Evolutionary conservation across 2,329 filamentous ascomycete genomes (phyloP), one percentile per base, ranked within the genome.

Genomic region (Mariannaea sp.): DNA sequence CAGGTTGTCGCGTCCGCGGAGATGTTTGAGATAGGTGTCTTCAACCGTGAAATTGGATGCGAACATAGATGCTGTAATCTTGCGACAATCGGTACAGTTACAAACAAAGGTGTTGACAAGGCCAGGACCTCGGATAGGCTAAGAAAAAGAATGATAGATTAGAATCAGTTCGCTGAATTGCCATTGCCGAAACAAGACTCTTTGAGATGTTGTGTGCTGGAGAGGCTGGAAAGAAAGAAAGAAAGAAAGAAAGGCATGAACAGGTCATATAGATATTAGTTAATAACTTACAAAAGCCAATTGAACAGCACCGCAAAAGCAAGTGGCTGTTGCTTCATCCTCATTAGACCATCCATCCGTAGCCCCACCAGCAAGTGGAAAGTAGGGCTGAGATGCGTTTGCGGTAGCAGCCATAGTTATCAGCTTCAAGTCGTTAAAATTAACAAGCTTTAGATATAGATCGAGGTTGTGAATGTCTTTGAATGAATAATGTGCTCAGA

Each of bases 1-100:
- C 10, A 86, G 72, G 22, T 76, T 78, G 1, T 81, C 77, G 4
- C 70, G 68, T 7, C 83, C 83, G 10, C 82, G 79, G 0, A 80
- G 8, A 58, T 83, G 77, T 40, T 65, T 74, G 0, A 84, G 59
- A 51, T 77, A 53, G 0, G 65, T 61, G 63, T 82, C 73, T 9
- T 63, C 56, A 33, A 84, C 67, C 53, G 74, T 74, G 63, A 86
- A 83, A 69, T 83, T 85, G 47, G 80, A 79, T 2, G 81, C 78
- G 68, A 83, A 85, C 79, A 85, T 83, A 0, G 82, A 83, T 0
- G 82, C 81, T 0, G 81, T 85, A 55, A 87, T 74, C 61, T 87
- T 87, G 62, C 74, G 81, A 68, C 82, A 86, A 69, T 87, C 83
- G 27, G 70, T 66, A 66, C 83, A 87, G 71, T 86, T 75, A 70